Evolutionary conservation across 306 rosid species (phyloP).

Genomic region (Dryas octopetala): DNA sequence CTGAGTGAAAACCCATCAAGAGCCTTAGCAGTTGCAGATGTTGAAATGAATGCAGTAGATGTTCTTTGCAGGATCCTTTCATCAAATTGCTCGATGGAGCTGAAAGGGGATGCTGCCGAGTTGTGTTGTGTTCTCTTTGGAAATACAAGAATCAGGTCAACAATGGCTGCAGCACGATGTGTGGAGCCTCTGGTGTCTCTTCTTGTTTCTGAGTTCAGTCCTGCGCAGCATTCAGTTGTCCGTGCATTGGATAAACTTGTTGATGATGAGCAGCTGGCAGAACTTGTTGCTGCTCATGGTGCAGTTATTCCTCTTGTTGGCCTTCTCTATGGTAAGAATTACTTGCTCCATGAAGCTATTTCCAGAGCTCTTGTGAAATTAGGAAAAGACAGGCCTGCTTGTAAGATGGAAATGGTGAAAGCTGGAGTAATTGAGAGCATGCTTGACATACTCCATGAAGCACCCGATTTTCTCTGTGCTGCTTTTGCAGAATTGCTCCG

Average conservation of each 20-base stretch:
- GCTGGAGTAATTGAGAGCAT: slow-evolving; percentile 89
- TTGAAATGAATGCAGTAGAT: slow-evolving; percentile 99
- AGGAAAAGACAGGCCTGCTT: slow-evolving; percentile 95
- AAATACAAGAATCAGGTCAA: slow-evolving; percentile 93
- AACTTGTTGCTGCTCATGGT: slow-evolving; percentile 88
- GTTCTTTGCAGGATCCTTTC: slow-evolving; percentile 97
- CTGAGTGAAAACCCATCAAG: slow-evolving; percentile 96
- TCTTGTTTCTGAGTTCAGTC: slow-evolving; percentile 77
- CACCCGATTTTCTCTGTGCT: slow-evolving; percentile 90
- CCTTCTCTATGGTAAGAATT: slow-evolving; percentile 81
- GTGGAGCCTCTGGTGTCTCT: slow-evolving; percentile 97
- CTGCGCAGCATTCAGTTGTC: slow-evolving; percentile 89
- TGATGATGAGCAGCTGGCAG: slow-evolving; percentile 97
- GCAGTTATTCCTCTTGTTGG: slow-evolving; percentile 95
- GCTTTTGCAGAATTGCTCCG: slow-evolving; percentile 90
- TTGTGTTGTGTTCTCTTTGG: slow-evolving; percentile 92
- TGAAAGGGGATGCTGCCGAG: slow-evolving; percentile 98
- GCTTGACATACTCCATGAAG: slow-evolving; percentile 76
- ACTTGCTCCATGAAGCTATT: slow-evolving; percentile 90
- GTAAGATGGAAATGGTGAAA: slow-evolving; percentile 98
- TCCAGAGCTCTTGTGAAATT: slow-evolving; percentile 92
- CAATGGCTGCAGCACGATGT: slow-evolving; percentile 87
- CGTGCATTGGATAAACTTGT: slow-evolving; percentile 95
- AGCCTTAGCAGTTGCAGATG: slow-evolving; percentile 96
- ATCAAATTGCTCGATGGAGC: slow-evolving; percentile 80